These are phyloP conservation scores for Mortierella hygrophila DNA, from an alignment of 192 early-diverging fungal genomes.

Conservation along the genomic window DNA sequence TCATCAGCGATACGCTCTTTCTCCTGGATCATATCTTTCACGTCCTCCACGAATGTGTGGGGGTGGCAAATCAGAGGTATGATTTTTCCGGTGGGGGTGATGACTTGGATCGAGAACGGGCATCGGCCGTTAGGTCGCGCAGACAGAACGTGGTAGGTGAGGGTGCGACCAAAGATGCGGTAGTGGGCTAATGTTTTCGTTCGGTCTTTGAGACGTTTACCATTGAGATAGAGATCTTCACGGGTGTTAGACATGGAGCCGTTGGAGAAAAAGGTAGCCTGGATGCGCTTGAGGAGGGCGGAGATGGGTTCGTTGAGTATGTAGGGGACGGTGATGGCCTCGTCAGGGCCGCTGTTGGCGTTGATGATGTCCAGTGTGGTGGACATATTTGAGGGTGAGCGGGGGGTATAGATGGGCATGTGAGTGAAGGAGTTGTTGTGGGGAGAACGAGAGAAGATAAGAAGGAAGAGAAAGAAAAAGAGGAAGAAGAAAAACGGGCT, in stretches of 20 bases:
- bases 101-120: slow-evolving; percentile 56
- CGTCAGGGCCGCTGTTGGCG: neutral
- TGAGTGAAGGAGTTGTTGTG: too few species aligned
- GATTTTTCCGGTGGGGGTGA: too few species aligned
- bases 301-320: neutral
- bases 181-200: neutral
- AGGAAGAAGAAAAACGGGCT: too few species aligned
- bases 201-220: neutral
- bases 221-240: neutral
- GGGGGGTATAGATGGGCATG: too few species aligned
- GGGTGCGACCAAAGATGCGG: neutral
- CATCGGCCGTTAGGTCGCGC: too few species aligned
- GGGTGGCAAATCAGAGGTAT: too few species aligned
- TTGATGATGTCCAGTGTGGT: neutral
- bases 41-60: too few species aligned
- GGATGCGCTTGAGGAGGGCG: neutral
- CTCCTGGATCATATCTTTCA: too few species aligned
- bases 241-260: neutral
- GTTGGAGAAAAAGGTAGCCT: neutral
- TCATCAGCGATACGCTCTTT: slow-evolving; percentile 61
- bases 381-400: neutral
- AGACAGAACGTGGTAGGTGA: neutral
- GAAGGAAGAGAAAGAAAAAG: too few species aligned
- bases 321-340: neutral
- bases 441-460: too few species aligned